phyloP scores from a whole-genome alignment of 2,329 filamentous ascomycete genomes.

The Phialemoniopsis sp. region DNA sequence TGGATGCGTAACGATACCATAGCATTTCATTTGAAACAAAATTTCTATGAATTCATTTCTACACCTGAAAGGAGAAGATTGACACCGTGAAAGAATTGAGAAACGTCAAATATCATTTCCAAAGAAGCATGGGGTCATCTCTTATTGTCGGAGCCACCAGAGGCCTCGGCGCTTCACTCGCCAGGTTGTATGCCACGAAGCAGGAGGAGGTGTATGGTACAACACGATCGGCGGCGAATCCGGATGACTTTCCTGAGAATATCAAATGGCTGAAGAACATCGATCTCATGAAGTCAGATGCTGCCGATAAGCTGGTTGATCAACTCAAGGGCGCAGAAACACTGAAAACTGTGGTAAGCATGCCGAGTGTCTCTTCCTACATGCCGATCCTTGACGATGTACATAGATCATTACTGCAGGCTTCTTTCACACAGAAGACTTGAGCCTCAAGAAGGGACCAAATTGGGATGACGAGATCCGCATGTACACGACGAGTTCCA shows the following conservation, averaged over 20 bases:
- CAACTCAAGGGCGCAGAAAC: neutral
- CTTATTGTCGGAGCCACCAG: constrained; percentile 66
- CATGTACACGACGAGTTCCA: constrained; percentile 66
- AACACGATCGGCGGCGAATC: neutral
- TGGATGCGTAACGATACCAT: too few species aligned
- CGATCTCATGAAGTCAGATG: neutral
- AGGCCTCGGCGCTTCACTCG: constrained; percentile 61
- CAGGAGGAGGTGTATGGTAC: constrained; percentile 46
- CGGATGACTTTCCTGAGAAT: neutral
- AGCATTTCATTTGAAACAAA: too few species aligned
- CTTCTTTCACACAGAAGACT: constrained; percentile 64
- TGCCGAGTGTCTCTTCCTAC: neutral
- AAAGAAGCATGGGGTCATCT: too few species aligned
- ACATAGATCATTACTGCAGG: constrained; percentile 63
- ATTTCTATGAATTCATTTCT: too few species aligned
- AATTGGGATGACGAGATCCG: constrained; percentile 63
- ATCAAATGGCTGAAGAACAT: neutral
- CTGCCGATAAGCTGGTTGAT: neutral
- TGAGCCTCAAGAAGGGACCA: constrained; percentile 48
- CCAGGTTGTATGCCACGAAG: constrained; percentile 52
- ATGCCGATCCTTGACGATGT: too few species aligned
- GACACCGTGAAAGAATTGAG: too few species aligned
- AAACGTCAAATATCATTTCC: neutral
- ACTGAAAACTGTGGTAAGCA: neutral
- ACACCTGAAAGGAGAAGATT: too few species aligned